Conservation (phyloP, 495 filamentous ascomycete genomes). For the Pseudotulostoma volvatum region DNA sequence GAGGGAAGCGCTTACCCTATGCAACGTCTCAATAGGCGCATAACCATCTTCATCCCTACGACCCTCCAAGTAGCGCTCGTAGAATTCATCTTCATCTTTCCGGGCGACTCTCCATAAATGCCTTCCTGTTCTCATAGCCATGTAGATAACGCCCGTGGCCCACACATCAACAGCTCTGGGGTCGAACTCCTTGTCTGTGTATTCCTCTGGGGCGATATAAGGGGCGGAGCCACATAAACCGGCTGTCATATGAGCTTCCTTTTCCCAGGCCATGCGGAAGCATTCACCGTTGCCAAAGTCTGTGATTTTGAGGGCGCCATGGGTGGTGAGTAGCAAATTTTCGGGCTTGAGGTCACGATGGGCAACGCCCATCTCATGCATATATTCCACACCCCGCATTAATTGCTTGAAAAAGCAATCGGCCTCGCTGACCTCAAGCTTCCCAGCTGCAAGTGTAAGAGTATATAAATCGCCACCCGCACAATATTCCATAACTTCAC, state of each 20-base stretch:
- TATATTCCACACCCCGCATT: slow-evolving; percentile 98
- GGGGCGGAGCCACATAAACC: slow-evolving; percentile 92
- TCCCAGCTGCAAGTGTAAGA: slow-evolving; percentile 77
- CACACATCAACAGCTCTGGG: slow-evolving; percentile 93
- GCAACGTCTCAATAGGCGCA: slow-evolving; percentile 85
- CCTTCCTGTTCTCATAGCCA: slow-evolving; percentile 95
- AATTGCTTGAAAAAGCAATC: slow-evolving; percentile 99
- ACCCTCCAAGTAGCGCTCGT: slow-evolving; percentile 79
- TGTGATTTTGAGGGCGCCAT: slow-evolving; percentile 92
- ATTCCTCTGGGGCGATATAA: slow-evolving; percentile 97
- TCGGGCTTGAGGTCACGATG: slow-evolving; percentile 96
- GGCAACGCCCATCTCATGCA: slow-evolving; percentile 99
- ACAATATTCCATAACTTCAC: slow-evolving; percentile 99
- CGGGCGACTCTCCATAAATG: slow-evolving; percentile 94
- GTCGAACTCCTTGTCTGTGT: slow-evolving; percentile 87
- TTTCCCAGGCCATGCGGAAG: slow-evolving; percentile 99
- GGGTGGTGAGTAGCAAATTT: slow-evolving; percentile 84
- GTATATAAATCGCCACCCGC: slow-evolving; percentile 95
- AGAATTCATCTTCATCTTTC: slow-evolving; percentile 95
- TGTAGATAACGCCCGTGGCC: slow-evolving; percentile 98
- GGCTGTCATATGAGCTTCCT: slow-evolving; percentile 92
- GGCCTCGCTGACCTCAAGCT: slow-evolving; percentile 82
- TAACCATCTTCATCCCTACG: slow-evolving; percentile 89
- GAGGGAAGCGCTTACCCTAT: slow-evolving; percentile 67
- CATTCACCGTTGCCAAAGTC: slow-evolving; percentile 99